These are phyloP conservation scores for Bryoerythrophyllum caledonicum DNA, from an alignment of 225 moss, liverwort and hornwort genomes.

Conservation along the genomic window DNA sequence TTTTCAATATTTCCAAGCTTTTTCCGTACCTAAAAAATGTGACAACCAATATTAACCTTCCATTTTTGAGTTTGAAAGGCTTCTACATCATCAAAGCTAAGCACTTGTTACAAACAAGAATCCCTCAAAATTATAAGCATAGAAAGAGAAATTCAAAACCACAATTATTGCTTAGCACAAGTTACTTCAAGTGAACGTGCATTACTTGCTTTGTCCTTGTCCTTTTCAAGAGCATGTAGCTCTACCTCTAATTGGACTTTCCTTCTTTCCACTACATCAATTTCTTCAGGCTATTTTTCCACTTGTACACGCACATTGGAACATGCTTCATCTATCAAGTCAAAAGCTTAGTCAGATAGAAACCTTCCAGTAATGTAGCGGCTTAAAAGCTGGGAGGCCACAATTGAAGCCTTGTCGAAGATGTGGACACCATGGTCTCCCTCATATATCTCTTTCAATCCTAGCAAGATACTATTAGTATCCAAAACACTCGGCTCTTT, in stretches of 20 bases:
- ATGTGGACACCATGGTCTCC: conserved; percentile 89
- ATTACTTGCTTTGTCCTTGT: conserved; percentile 93
- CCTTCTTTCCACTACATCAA: conserved; percentile 76
- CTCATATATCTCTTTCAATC: conserved; percentile 92
- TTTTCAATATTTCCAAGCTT: conserved; percentile 73
- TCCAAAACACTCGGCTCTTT: conserved; percentile 83
- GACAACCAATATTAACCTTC: neutral
- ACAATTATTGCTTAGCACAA: neutral
- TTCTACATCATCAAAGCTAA: neutral
- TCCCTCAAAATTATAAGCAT: neutral
- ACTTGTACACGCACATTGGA: conserved; percentile 95
- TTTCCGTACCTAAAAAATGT: conserved; percentile 26
- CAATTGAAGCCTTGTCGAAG: conserved; percentile 77
- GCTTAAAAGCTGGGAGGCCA: conserved; percentile 79
- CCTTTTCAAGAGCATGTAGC: conserved; percentile 88
- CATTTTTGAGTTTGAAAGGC: neutral
- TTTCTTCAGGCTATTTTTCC: conserved; percentile 89
- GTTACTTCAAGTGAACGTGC: conserved; percentile 79
- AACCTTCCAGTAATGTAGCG: conserved; percentile 83
- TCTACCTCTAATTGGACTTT: conserved; percentile 85
- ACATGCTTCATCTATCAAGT: conserved; percentile 89
- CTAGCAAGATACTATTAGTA: conserved; percentile 79
- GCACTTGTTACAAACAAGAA: neutral
- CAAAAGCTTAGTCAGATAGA: conserved; percentile 83
- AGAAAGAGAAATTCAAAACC: neutral